phyloP scores from a whole-genome alignment of 73 alveolate genomes.

The Effrenium voratum region DNA sequence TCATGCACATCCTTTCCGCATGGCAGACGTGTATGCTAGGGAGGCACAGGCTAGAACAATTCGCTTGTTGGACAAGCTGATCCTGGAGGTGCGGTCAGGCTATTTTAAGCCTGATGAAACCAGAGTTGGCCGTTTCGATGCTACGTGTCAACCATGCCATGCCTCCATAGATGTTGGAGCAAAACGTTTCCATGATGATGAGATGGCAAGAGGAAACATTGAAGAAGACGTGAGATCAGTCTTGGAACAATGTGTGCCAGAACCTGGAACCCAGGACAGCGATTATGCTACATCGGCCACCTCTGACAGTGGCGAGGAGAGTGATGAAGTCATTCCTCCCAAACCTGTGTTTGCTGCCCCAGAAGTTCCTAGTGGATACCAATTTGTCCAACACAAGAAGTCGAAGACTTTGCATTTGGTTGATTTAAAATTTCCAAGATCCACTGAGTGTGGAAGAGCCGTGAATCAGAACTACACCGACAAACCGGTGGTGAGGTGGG shows the following conservation, averaged over 20 bases:
- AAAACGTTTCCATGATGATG: no score
- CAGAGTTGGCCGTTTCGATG: no score
- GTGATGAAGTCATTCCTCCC: no score
- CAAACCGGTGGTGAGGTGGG: background rate
- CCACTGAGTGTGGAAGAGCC: background rate
- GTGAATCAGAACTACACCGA: background rate
- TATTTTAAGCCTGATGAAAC: background rate
- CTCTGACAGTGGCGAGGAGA: no score
- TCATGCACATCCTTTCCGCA: background rate
- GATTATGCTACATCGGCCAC: no score
- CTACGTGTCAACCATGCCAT: no score
- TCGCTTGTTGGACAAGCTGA: background rate
- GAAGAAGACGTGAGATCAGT: no score
- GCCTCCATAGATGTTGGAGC: no score
- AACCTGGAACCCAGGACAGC: no score
- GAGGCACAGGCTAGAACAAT: background rate
- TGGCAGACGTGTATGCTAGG: slow-evolving; percentile 1
- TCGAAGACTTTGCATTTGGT: background rate
- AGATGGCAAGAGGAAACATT: no score
- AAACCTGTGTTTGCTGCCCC: background rate
- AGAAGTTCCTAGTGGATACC: background rate
- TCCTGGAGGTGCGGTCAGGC: background rate
- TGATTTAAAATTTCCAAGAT: background rate
- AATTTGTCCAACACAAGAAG: background rate
- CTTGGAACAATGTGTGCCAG: no score